These are phyloP conservation scores for Protoeuglena noctilucae DNA, from an alignment of 139 green algal genomes.

Conservation along the genomic window DNA sequence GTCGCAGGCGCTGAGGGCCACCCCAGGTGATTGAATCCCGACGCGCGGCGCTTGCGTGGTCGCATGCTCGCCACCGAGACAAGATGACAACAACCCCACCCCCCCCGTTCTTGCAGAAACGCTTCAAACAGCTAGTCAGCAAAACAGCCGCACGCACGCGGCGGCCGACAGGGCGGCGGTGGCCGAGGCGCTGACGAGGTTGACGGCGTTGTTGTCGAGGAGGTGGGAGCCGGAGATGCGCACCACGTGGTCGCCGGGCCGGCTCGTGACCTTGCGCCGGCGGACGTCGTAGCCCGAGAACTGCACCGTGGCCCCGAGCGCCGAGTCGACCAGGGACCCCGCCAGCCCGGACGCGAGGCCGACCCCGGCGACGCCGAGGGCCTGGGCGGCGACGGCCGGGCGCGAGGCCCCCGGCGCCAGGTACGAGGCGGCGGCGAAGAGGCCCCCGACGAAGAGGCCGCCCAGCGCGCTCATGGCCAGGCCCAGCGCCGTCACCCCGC, in stretches of 20 bases:
- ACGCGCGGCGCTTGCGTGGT: no score
- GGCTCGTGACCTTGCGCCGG: background rate
- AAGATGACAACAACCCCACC: no score
- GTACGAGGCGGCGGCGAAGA: conserved; percentile 23
- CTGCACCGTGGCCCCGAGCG: conserved; percentile 85
- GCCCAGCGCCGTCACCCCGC: conserved; percentile 60
- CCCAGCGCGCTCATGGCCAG: conserved; percentile 42
- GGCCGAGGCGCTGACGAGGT: background rate
- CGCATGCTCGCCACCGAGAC: no score
- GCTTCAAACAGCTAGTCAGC: no score
- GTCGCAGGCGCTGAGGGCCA: no score
- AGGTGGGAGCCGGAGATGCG: background rate
- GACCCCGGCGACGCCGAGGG: conserved; percentile 37
- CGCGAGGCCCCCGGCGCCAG: conserved; percentile 11
- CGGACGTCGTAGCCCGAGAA: conserved; percentile 40
- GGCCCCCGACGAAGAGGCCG: conserved; percentile 53
- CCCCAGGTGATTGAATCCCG: no score
- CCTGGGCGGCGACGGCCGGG: conserved; percentile 16
- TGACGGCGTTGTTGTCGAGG: background rate
- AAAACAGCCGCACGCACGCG: no score
- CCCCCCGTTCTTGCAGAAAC: no score
- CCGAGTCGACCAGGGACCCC: conserved; percentile 65
- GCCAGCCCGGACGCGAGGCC: background rate
- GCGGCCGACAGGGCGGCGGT: no score
- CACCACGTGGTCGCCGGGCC: background rate